Base-by-base conservation (phyloP, 2,329 filamentous ascomycete genomes). In the Dothideomycetes sp. region DNA sequence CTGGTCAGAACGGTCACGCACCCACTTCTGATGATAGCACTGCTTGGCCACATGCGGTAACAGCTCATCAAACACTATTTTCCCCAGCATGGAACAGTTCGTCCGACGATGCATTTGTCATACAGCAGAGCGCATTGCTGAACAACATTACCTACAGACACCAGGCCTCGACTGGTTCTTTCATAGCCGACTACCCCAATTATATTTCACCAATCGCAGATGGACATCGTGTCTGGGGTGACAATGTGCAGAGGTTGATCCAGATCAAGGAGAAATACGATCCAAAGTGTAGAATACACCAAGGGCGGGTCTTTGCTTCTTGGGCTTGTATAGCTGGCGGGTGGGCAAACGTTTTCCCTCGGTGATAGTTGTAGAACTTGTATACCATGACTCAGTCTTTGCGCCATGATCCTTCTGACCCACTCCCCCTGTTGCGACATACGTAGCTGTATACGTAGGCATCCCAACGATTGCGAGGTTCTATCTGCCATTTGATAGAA, bases 191-290 rank as follows among this genome's bases (percentile, higher is more conserved):
- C 22, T 48, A 46, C 30, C 41, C 44, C 12, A 48, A 48, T 28
- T 45, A 46, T 25, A 46, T 46, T 9, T 46, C 37, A 23, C 46
- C 46, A 4, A 32, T 33, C 12, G 41, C 30, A 9, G 29, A 33
- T 19, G 46, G 28, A 5, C 16, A 33, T 8, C 18, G 32, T 29
- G 41, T 44, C 5, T 46, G 37, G 24, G 39, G 40, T 11, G 34
- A 38, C 5, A 48, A 48, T 38, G 28, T 45, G 7, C 16, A 37
- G 35, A 46, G 41, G 24, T 19, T 48, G 15, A 34, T 45, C 15
- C n/a, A 23, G 20, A 30, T 48, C 19, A 47, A 48, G 42, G 20
- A 24, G 24, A 47, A 43, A 22, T 48, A 47, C 43, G 44, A 48
- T 43, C 46, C 44, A 4, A 15, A 33, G 17, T 47, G 45, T 22